A percentile compares a stretch with the other conserved stretches of the same genome.
phyloP scores from a whole-genome alignment of 805 yeast species.

The Cyberlindnera meyerae region DNA sequence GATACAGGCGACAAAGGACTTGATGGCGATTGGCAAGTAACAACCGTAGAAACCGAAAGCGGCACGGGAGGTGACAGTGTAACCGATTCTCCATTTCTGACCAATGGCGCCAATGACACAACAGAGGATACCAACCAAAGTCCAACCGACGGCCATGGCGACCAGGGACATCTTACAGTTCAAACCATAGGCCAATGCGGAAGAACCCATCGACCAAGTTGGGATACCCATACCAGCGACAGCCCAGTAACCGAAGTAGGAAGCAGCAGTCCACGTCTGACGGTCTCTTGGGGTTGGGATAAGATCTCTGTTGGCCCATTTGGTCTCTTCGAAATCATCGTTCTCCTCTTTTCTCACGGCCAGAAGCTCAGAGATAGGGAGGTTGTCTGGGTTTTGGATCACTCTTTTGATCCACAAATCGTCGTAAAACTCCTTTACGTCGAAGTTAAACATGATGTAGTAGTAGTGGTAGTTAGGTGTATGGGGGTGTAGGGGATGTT shows the following conservation, averaged over 20 bases:
- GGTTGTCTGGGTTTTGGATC: conserved; percentile 12
- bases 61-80: conserved; percentile 33
- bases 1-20: conserved; percentile 33
- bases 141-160: conserved; percentile 26
- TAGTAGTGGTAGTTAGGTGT: no score
- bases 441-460: no score
- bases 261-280: conserved; percentile 33
- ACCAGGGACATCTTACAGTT: conserved; percentile 27
- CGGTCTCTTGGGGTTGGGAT: conserved; percentile 33
- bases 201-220: conserved; percentile 33
- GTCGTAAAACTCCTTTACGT: conserved; percentile 5
- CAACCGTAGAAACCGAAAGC: conserved; percentile 34
- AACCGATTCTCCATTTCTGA: conserved; percentile 32
- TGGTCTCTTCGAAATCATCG: conserved; percentile 13
- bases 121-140: conserved; percentile 21
- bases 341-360: conserved; percentile 13
- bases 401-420: conserved; percentile 14
- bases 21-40: conserved; percentile 31
- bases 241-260: conserved; percentile 34
- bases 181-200: conserved; percentile 26
- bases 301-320: conserved; percentile 32
- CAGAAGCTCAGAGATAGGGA: conserved; percentile 11
- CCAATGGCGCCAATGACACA: conserved; percentile 26
- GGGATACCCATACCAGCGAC: conserved; percentile 33
- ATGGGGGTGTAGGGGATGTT: no score